Conservation (phyloP, 495 filamentous ascomycete genomes). For the Lepraria neglecta region DNA sequence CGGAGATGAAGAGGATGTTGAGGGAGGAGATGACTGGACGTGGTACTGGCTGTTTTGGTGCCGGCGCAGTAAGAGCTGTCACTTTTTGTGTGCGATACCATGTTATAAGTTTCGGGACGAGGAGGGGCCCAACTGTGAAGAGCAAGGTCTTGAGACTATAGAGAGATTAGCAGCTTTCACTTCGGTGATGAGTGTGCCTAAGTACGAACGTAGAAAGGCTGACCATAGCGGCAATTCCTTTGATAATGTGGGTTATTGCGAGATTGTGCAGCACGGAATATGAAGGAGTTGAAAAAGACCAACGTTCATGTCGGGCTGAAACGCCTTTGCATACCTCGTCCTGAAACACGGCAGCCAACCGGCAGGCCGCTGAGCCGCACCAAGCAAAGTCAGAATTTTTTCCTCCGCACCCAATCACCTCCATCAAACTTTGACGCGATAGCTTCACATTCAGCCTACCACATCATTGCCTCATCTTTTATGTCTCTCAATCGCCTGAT, state of each 20-base stretch:
- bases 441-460: too few relatives aligned
- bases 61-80: conserved; percentile 38
- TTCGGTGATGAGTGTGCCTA: not conserved
- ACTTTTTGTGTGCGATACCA: conserved; percentile 61
- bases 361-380: conserved; percentile 5
- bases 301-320: conserved; percentile 13
- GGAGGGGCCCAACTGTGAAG: conserved; percentile 78
- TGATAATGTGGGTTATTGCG: conserved; percentile 20
- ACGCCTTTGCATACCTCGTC: not conserved
- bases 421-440: not conserved
- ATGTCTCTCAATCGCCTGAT: too few relatives aligned
- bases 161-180: conserved; percentile 10
- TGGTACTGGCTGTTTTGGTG: conserved; percentile 47
- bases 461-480: too few relatives aligned
- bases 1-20: conserved; percentile 53
- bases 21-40: conserved; percentile 45
- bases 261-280: not conserved
- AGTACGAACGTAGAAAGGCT: conserved; percentile 25
- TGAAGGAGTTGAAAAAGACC: conserved; percentile 3
- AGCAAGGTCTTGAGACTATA: conserved; percentile 68
- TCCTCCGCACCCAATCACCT: too few relatives aligned
- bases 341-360: not conserved
- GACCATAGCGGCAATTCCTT: conserved; percentile 20
- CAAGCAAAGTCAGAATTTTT: not conserved
- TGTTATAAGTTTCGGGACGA: conserved; percentile 64